A percentile compares a stretch with the other conserved stretches of the same genome.
Conservation (phyloP, 345 rosid species). For the Lepidium africanum region DNA sequence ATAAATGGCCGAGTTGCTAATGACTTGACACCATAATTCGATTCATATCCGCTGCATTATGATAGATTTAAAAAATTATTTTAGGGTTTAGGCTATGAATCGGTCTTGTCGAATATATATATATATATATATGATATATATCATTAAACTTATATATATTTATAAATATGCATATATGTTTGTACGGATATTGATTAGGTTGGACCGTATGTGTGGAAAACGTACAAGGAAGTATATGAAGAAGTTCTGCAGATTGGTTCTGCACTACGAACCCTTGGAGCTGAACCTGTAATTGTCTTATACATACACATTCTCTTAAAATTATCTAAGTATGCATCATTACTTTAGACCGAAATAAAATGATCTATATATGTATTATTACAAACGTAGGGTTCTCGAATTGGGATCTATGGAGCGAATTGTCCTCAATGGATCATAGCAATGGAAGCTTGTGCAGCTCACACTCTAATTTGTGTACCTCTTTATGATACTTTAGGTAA, state of each 20-base stretch:
- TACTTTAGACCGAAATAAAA: neutral
- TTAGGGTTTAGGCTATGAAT: too few relatives aligned
- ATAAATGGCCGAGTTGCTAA: too few relatives aligned
- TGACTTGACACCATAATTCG: too few relatives aligned
- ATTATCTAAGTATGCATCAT: neutral
- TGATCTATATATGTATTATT: neutral
- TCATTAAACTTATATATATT: too few relatives aligned
- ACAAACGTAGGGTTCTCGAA: conserved; percentile 49
- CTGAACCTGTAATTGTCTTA: too few relatives aligned
- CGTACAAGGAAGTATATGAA: neutral
- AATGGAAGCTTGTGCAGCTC: conserved; percentile 91
- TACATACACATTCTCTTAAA: neutral
- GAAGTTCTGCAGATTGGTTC: too few relatives aligned
- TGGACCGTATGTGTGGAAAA: conserved; percentile 83
- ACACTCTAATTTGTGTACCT: conserved; percentile 77
- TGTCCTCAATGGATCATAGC: conserved; percentile 93
- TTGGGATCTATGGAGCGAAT: conserved; percentile 86
- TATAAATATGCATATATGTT: neutral
- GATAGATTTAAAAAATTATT: too few relatives aligned
- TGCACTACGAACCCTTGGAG: too few relatives aligned
- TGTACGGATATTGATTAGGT: conserved; percentile 28
- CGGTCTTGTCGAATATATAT: too few relatives aligned
- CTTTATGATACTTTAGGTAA: conserved; percentile 92
- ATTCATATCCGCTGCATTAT: too few relatives aligned
- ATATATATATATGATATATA: too few relatives aligned